A percentile compares a stretch with the other conserved stretches of the same genome.
These are phyloP conservation scores for Melanomma pulvis-pyrius DNA, from an alignment of 495 filamentous ascomycete genomes.

Conservation along the genomic window DNA sequence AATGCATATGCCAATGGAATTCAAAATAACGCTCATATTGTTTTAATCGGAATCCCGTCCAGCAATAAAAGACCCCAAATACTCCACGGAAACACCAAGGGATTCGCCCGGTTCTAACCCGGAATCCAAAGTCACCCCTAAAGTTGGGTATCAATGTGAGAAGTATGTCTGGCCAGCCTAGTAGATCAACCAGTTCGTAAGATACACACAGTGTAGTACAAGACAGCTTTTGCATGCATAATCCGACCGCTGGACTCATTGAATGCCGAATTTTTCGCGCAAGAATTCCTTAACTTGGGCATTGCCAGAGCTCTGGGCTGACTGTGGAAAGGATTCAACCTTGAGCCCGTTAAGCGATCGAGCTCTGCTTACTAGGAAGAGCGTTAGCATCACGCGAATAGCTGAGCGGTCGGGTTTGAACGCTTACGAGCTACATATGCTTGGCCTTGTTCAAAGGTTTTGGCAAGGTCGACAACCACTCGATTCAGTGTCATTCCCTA, in stretches of 20 bases:
- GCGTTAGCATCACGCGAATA: neutral
- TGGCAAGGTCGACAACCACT: slow-evolving; percentile 45
- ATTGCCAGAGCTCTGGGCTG: slow-evolving; percentile 15
- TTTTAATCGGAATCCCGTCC: too few relatives aligned
- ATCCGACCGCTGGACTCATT: neutral
- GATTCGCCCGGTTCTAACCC: neutral
- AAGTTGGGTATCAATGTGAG: neutral
- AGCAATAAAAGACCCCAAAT: too few relatives aligned
- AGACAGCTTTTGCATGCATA: too few relatives aligned
- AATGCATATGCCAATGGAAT: too few relatives aligned
- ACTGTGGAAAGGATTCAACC: slow-evolving; percentile 29
- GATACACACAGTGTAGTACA: too few relatives aligned
- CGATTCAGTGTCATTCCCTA: slow-evolving; percentile 49
- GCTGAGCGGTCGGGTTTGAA: neutral
- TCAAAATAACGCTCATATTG: too few relatives aligned
- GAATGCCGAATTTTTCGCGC: slow-evolving; percentile 32
- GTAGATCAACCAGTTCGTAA: neutral
- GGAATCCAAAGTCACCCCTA: neutral
- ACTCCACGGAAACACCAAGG: too few relatives aligned
- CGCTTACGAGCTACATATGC: slow-evolving; percentile 47
- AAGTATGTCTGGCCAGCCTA: neutral
- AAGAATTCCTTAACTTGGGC: slow-evolving; percentile 33
- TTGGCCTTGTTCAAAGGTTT: slow-evolving; percentile 49
- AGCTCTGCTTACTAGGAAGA: slow-evolving; percentile 40
- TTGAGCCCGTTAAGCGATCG: slow-evolving; percentile 45